These are phyloP conservation scores for Lactifluus piperatus DNA, from an alignment of 768 basidiomycete genomes.

Conservation along the genomic window DNA sequence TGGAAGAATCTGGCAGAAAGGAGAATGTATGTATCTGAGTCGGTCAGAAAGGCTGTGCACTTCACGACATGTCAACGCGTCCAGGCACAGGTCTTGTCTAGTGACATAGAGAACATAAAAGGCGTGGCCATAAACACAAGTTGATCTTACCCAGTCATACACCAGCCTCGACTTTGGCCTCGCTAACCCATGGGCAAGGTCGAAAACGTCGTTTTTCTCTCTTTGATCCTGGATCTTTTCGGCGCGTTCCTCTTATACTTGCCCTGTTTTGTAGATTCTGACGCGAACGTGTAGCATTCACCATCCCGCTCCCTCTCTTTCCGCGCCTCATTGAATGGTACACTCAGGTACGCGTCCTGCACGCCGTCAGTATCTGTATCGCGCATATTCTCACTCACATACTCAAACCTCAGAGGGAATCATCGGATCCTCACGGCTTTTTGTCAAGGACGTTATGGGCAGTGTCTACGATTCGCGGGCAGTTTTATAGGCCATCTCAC, in stretches of 20 bases:
- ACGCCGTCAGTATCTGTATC: conserved; percentile 1
- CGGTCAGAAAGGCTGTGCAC: too few relatives aligned
- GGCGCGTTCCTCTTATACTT: conserved; percentile 32
- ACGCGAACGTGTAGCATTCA: conserved; percentile 53
- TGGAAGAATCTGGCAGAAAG: too few relatives aligned
- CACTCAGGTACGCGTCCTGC: conserved; percentile 40
- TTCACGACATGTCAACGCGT: too few relatives aligned
- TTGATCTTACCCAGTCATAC: not conserved
- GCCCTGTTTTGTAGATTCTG: not conserved
- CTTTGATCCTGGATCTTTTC: conserved; percentile 82
- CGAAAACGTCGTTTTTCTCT: conserved; percentile 80
- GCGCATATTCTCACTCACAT: not conserved
- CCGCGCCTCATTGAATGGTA: conserved; percentile 98
- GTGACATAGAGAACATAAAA: too few relatives aligned
- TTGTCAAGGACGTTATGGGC: conserved; percentile 59
- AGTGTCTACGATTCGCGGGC: conserved; percentile 56
- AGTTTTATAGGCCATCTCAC: conserved; percentile 49
- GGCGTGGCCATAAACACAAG: too few relatives aligned
- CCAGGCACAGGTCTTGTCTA: too few relatives aligned
- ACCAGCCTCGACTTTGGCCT: not conserved
- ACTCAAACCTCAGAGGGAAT: conserved; percentile 48
- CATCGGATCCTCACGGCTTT: conserved; percentile 59
- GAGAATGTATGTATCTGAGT: too few relatives aligned
- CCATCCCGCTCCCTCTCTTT: conserved; percentile 92
- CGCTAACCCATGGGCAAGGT: conserved; percentile 46